phyloP scores from a whole-genome alignment of 2,329 filamentous ascomycete species.

The Trichoderma endophyticum region DNA sequence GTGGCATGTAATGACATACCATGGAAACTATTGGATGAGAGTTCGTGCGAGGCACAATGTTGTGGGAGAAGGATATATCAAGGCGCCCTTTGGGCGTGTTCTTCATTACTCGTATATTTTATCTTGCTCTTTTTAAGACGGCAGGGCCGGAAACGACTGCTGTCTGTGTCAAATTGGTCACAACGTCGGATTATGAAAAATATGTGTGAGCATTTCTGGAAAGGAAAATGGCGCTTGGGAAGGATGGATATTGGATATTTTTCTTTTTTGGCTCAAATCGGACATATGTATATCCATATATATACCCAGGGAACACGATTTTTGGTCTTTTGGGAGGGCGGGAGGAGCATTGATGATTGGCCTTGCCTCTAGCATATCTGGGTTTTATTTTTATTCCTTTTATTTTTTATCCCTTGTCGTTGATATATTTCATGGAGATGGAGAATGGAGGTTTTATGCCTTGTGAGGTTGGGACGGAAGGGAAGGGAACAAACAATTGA shows the following conservation, averaged over 20 bases:
- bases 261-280: slow-evolving; percentile 6
- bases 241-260: not conserved
- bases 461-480: not conserved
- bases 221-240: slow-evolving; percentile 9
- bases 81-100: not conserved
- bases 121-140: not conserved
- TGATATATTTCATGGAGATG: not conserved
- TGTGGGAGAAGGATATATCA: not conserved
- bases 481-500: not conserved
- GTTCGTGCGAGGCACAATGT: not conserved
- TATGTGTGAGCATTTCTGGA: not conserved
- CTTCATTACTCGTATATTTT: not conserved
- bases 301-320: slow-evolving; percentile 12
- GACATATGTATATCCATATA: slow-evolving; percentile 12
- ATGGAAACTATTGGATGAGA: not conserved
- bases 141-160: not conserved
- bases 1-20: not conserved
- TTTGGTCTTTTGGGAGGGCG: not conserved
- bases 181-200: not conserved
- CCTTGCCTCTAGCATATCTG: not conserved
- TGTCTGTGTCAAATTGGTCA: not conserved
- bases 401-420: not conserved
- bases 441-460: no score
- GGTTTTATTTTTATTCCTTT: not conserved
- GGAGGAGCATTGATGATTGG: not conserved